These are phyloP conservation scores for Echium plantagineum DNA, from an alignment of 257 asterid genomes.

Conservation along the genomic window DNA sequence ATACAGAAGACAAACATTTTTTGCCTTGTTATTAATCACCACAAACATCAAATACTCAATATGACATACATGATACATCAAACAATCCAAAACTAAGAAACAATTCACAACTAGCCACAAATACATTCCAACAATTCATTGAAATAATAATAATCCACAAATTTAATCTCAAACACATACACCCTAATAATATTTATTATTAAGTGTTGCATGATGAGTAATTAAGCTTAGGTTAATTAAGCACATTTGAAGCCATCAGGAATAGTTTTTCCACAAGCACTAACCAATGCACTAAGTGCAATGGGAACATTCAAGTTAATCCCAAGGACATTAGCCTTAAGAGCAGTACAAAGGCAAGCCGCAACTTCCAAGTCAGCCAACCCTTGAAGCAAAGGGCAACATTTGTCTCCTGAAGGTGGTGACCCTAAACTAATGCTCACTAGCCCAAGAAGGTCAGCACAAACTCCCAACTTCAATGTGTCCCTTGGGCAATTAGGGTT, in stretches of 20 bases:
- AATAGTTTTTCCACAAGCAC: conserved; percentile 49
- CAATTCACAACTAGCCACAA: too few relatives aligned
- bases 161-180: background rate
- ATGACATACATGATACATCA: background rate
- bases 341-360: conserved; percentile 76
- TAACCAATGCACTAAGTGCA: conserved; percentile 55
- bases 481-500: conserved; percentile 66
- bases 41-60: background rate
- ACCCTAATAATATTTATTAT: background rate
- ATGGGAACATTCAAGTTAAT: conserved; percentile 62
- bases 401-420: conserved; percentile 32
- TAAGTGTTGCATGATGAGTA: background rate
- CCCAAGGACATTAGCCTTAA: conserved; percentile 74
- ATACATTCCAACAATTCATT: background rate
- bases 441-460: conserved; percentile 56
- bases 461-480: conserved; percentile 62
- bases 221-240: conserved; percentile 7
- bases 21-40: background rate
- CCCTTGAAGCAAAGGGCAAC: conserved; percentile 63
- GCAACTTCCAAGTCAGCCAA: conserved; percentile 73
- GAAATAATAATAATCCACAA: background rate
- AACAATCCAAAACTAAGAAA: background rate
- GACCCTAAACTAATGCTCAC: conserved; percentile 40
- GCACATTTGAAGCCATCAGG: conserved; percentile 71
- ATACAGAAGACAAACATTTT: background rate